Percentiles rank a stretch among this genome's conserved stretches.
phyloP scores from a whole-genome alignment of 805 yeast genomes.

The Hanseniaspora jakobsenii region DNA sequence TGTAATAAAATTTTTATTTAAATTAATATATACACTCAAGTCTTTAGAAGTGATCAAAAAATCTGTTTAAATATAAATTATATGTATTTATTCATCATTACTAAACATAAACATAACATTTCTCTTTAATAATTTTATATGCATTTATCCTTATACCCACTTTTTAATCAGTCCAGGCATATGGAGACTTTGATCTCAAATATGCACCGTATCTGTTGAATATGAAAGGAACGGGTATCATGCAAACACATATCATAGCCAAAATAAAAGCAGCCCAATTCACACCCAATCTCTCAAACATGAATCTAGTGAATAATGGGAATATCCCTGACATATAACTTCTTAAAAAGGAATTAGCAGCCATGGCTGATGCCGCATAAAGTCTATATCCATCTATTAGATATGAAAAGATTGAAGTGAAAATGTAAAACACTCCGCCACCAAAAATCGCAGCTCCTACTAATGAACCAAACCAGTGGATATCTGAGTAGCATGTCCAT shows the following conservation, averaged over 20 bases:
- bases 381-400: constrained; percentile 51
- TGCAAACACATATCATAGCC: constrained; percentile 37
- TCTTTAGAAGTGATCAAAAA: too few relatives aligned
- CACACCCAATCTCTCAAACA: constrained; percentile 43
- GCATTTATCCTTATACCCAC: not conserved
- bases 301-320: constrained; percentile 46
- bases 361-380: constrained; percentile 42
- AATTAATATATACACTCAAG: too few relatives aligned
- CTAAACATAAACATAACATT: too few relatives aligned
- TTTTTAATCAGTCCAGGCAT: constrained; percentile 31
- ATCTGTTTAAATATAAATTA: too few relatives aligned
- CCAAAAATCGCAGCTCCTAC: constrained; percentile 68
- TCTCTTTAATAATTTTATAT: not conserved
- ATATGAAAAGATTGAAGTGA: constrained; percentile 55
- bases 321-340: constrained; percentile 44
- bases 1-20: too few relatives aligned
- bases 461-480: constrained; percentile 65
- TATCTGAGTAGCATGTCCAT: constrained; percentile 49
- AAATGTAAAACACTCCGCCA: constrained; percentile 50
- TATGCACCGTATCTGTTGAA: constrained; percentile 39
- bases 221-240: constrained; percentile 46
- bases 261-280: constrained; percentile 48
- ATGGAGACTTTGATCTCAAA: constrained; percentile 36
- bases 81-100: not conserved
- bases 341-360: constrained; percentile 41